Percentiles rank a stretch among this genome's conserved stretches.
Conservation (phyloP, 352 stramenopile genomes). For the Phytophthora macrochlamydospora region DNA sequence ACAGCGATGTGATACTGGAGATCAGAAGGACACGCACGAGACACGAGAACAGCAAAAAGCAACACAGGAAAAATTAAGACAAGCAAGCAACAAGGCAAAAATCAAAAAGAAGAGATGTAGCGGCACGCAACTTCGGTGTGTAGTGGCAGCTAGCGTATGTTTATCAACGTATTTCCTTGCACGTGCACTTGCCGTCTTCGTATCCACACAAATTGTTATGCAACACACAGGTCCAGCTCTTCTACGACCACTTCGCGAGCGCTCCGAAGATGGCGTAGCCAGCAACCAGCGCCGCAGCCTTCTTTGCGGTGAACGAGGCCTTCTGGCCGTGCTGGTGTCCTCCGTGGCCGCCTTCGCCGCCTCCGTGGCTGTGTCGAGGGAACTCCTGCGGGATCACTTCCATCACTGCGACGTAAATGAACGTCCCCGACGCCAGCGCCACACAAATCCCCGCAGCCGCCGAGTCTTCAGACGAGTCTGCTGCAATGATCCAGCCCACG, state of each 20-base stretch:
- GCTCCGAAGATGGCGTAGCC: slow-evolving; percentile 80
- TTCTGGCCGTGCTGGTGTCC: slow-evolving; percentile 17
- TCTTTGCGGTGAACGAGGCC: slow-evolving; percentile 33
- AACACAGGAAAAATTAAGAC: slow-evolving; percentile 10
- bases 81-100: slow-evolving; percentile 23
- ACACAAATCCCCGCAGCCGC: slow-evolving; percentile 59
- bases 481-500: slow-evolving; percentile 58
- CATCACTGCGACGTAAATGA: slow-evolving; percentile 89
- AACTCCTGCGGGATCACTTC: slow-evolving; percentile 88
- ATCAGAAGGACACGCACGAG: slow-evolving; percentile 31
- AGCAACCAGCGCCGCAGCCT: slow-evolving; percentile 59
- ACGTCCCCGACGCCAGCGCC: slow-evolving; percentile 76
- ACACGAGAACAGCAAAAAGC: slow-evolving; percentile 29
- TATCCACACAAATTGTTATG: not conserved
- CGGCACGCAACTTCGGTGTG: slow-evolving; percentile 3
- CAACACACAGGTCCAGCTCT: not conserved
- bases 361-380: slow-evolving; percentile 44
- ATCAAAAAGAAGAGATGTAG: slow-evolving; percentile 17
- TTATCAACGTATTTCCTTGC: slow-evolving; percentile 25
- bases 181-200: slow-evolving; percentile 14
- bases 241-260: slow-evolving; percentile 80
- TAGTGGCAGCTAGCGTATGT: slow-evolving; percentile 27
- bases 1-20: slow-evolving; percentile 41
- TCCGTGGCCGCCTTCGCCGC: slow-evolving; percentile 4
- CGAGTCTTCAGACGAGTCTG: slow-evolving; percentile 64